Conservation (phyloP, 495 filamentous ascomycete species). For the Filosporella fistucella region DNA sequence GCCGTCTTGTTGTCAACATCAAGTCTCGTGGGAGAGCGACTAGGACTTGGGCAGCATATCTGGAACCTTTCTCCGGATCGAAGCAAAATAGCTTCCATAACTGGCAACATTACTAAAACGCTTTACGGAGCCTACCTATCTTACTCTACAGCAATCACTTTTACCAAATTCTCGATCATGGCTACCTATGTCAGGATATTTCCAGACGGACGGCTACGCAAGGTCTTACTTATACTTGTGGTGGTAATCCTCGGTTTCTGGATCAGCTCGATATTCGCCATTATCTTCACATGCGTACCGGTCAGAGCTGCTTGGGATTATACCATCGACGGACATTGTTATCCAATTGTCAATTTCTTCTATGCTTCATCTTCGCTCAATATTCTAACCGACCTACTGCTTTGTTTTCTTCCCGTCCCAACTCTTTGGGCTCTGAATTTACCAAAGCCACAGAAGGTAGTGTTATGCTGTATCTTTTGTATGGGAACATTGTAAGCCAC, state of each 20-base stretch:
- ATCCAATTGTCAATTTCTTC: conserved; percentile 37
- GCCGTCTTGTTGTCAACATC: conserved; percentile 20
- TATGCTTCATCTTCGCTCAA: conserved; percentile 39
- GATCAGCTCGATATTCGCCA: conserved; percentile 36
- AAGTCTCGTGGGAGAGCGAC: conserved; percentile 16
- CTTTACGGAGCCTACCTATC: conserved; percentile 25
- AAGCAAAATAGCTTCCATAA: conserved; percentile 7
- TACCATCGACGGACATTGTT: conserved; percentile 31
- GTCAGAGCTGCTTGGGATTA: conserved; percentile 39
- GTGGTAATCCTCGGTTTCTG: conserved; percentile 31
- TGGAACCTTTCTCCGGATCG: conserved; percentile 24
- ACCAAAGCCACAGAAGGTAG: conserved; percentile 21
- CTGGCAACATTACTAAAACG: conserved; percentile 10
- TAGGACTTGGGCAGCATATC: conserved; percentile 26
- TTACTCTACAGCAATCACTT: conserved; percentile 24
- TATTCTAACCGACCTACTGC: conserved; percentile 40
- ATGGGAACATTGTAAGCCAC: conserved; percentile 24
- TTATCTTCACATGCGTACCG: conserved; percentile 43
- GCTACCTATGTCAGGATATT: conserved; percentile 29
- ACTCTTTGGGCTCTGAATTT: conserved; percentile 35
- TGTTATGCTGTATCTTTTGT: conserved; percentile 25
- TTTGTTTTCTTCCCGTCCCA: conserved; percentile 38
- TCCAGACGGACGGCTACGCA: conserved; percentile 15
- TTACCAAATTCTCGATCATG: conserved; percentile 29
- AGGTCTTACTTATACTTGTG: conserved; percentile 14